phyloP scores from a whole-genome alignment of 352 stramenopile genomes.

The Phytopythium montanum region DNA sequence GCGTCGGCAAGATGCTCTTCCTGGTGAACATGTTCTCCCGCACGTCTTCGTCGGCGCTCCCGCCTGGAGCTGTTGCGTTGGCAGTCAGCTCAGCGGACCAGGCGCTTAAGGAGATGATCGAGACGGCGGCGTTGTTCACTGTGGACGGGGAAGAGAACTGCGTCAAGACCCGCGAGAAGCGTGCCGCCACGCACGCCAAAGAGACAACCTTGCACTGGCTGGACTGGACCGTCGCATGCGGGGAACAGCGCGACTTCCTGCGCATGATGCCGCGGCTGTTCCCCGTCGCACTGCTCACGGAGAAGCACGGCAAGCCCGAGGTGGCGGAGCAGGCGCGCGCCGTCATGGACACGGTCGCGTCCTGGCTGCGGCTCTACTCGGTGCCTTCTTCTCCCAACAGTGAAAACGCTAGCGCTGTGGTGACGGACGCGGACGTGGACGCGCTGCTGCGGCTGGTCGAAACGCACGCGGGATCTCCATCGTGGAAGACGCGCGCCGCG shows the following conservation, averaged over 20 bases:
- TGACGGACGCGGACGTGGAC: conserved; percentile 6
- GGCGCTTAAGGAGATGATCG: background rate
- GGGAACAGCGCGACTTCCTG: conserved; percentile 38
- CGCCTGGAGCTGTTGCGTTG: background rate
- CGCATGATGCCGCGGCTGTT: conserved; percentile 45
- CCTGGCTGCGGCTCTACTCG: conserved; percentile 45
- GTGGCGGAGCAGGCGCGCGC: conserved; percentile 63
- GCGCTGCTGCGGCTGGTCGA: conserved; percentile 40
- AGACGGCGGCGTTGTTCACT: background rate
- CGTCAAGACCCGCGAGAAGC: conserved; percentile 11
- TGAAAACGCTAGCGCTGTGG: conserved; percentile 2
- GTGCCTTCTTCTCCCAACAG: conserved; percentile 9
- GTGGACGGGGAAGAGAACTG: background rate
- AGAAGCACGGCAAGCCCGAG: conserved; percentile 65
- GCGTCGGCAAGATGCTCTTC: conserved; percentile 51
- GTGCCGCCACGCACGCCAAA: conserved; percentile 32
- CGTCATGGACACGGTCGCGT: conserved; percentile 44
- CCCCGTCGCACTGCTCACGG: conserved; percentile 55
- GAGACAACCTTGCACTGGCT: conserved; percentile 75
- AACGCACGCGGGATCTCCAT: conserved; percentile 27
- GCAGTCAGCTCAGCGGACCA: background rate
- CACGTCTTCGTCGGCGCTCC: background rate
- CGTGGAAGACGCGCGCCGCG: conserved; percentile 70
- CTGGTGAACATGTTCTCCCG: conserved; percentile 19
- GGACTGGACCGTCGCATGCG: conserved; percentile 36